Evolutionary conservation across 805 yeast species (phyloP), one percentile per base, ranked within the genome.

Genomic region (Saturnispora diversa): DNA sequence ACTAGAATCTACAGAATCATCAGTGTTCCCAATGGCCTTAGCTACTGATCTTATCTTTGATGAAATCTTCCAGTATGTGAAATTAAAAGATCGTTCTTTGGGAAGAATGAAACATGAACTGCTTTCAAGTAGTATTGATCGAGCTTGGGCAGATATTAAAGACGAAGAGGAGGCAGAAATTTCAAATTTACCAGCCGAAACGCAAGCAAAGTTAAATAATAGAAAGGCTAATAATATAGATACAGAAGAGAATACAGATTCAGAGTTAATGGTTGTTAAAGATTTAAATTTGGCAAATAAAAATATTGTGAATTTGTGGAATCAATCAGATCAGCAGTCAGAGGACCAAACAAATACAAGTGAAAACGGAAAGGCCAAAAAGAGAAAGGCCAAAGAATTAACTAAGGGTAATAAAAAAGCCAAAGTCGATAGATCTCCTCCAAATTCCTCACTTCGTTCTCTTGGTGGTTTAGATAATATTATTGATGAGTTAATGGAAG

Each of bases 391-490:
- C 15, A 73, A 72, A 53, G 78, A 79, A 52, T 60, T 81, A 8
- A 33, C 47, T 5, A 52, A 53, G 32, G 32, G 50, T 2, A 13
- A 51, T 6, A 60, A 60, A 30, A 35, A 58, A 20, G 37, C 46
- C n/a, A 61, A 58, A 54, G 55, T 52, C 45, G 81, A 78, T 52
- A 73, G 84, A 62, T 63, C 80, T 11, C 84, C 87, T 27, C 94
- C 95, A 16, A 63, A 72, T 2, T 60, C 78, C 1, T 75, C 80
- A 3, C 64, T 92, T 22, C 68, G 82, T 4, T 77, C 86, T 24
- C 64, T 92, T 11, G 98, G 98, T 21, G 98, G 98, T 2, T 75
- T 92, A 63, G 94, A 82, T 48, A 77, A 73, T 41, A 78, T 88
- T n/a, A 77, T 88, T 19, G 73, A 84, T 4, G 92, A 88, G 58